Evolutionary conservation across 2,329 filamentous ascomycete genomes (phyloP).

Genomic region (Didymella glomerata): DNA sequence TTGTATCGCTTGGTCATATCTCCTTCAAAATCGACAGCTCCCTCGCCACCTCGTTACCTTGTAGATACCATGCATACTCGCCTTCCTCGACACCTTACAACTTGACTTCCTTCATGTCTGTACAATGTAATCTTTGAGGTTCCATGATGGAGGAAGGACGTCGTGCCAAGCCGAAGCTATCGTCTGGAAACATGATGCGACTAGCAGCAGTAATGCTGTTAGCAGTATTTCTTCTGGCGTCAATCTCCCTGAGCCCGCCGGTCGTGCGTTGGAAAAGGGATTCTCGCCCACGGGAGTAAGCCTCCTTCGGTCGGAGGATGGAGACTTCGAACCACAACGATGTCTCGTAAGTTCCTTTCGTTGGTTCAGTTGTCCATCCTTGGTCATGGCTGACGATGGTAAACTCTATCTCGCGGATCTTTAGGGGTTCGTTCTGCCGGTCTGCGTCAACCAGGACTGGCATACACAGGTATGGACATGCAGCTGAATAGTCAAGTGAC

Average conservation of each 20-base stretch:
- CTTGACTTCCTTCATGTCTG: constrained; percentile 22
- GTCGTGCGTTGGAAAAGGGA: not conserved
- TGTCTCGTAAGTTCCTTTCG: constrained; percentile 23
- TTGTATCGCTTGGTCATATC: constrained; percentile 25
- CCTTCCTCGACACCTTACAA: constrained; percentile 18
- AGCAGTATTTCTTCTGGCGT: not conserved
- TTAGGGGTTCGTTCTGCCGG: constrained; percentile 6
- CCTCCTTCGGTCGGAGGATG: not conserved
- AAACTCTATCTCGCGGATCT: constrained; percentile 29
- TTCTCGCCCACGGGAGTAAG: not conserved
- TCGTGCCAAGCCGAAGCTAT: constrained; percentile 10
- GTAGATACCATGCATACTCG: constrained; percentile 32
- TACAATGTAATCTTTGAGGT: constrained; percentile 21
- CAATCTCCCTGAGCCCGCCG: not conserved
- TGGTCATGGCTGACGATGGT: constrained; percentile 34
- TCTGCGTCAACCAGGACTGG: not conserved
- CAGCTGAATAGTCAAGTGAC: constrained; percentile 16
- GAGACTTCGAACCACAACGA: constrained; percentile 21
- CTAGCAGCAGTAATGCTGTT: not conserved
- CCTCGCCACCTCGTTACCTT: constrained; percentile 31
- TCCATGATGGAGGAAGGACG: constrained; percentile 20
- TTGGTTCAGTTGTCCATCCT: constrained; percentile 30
- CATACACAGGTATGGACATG: constrained; percentile 17
- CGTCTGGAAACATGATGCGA: constrained; percentile 24
- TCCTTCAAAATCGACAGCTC: constrained; percentile 23